Conservation (phyloP, 495 filamentous ascomycete species). For the Mytilinidion resinicola region DNA sequence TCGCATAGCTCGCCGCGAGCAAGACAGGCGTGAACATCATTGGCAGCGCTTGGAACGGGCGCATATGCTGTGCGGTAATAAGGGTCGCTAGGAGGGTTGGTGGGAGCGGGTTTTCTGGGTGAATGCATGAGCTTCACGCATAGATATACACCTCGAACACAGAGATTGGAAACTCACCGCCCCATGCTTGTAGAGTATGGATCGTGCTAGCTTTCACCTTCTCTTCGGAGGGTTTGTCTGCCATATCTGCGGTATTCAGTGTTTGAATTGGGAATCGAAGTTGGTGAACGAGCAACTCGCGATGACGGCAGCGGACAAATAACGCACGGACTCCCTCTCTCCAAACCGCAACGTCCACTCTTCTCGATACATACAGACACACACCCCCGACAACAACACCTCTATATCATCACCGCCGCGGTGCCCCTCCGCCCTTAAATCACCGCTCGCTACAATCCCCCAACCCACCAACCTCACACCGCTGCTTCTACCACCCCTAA, state of each 20-base stretch:
- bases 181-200: conserved; percentile 57
- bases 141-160: neutral
- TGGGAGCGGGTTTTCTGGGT: conserved; percentile 71
- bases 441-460: neutral
- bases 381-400: too few species aligned
- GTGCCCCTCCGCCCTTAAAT: too few species aligned
- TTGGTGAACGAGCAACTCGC: conserved; percentile 11
- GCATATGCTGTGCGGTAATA: conserved; percentile 67
- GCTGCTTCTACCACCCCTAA: neutral
- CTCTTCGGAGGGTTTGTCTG: conserved; percentile 21
- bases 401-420: too few species aligned
- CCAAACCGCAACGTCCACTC: too few species aligned
- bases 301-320: conserved; percentile 32
- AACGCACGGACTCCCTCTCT: too few species aligned
- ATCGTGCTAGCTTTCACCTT: conserved; percentile 45
- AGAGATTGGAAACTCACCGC: conserved; percentile 48
- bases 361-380: too few species aligned
- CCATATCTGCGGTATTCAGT: conserved; percentile 2
- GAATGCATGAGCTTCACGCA: conserved; percentile 10
- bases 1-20: conserved; percentile 81
- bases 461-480: neutral
- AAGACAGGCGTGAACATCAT: conserved; percentile 78
- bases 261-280: neutral
- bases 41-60: conserved; percentile 67
- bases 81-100: conserved; percentile 73